These are phyloP conservation scores for Populus tomentosa DNA, from an alignment of 441 rosid genomes.

Conservation along the genomic window DNA sequence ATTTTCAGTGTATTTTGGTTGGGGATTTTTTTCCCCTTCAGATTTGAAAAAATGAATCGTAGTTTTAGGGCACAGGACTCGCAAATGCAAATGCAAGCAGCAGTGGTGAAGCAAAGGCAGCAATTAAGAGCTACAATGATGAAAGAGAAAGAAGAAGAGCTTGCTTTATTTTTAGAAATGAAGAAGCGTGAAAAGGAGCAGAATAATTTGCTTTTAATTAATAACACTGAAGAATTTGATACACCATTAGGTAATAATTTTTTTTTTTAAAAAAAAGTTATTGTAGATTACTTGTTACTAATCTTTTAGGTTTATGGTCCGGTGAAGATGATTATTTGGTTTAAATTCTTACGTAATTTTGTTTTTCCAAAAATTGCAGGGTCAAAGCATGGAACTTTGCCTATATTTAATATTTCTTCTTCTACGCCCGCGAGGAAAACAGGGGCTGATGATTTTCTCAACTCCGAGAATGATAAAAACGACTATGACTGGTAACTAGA, in stretches of 20 bases:
- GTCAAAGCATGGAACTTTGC: conserved; percentile 73
- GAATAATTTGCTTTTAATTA: conserved; percentile 48
- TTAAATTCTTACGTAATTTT: conserved; percentile 9
- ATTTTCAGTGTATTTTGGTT: conserved; percentile 6
- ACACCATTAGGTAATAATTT: conserved; percentile 55
- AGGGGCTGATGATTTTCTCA: conserved; percentile 84
- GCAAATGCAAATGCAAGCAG: conserved; percentile 63
- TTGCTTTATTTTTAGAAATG: conserved; percentile 89
- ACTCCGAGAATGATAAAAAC: conserved; percentile 82
- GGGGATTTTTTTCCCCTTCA: neutral
- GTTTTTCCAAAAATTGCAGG: conserved; percentile 38
- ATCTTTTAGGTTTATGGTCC: neutral
- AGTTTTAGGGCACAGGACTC: conserved; percentile 82
- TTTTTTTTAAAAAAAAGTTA: neutral
- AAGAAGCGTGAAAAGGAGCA: conserved; percentile 83
- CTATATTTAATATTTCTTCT: conserved; percentile 67
- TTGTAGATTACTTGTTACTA: neutral
- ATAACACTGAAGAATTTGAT: conserved; percentile 58
- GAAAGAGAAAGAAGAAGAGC: conserved; percentile 92
- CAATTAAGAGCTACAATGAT: conserved; percentile 71
- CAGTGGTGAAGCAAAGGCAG: conserved; percentile 63
- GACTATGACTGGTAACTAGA: conserved; percentile 84
- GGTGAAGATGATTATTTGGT: neutral
- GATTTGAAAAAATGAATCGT: conserved; percentile 62
- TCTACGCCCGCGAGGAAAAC: conserved; percentile 47